Evolutionary conservation across 2,329 filamentous ascomycete genomes (phyloP).

Genomic region (Fusarium circinatum): DNA sequence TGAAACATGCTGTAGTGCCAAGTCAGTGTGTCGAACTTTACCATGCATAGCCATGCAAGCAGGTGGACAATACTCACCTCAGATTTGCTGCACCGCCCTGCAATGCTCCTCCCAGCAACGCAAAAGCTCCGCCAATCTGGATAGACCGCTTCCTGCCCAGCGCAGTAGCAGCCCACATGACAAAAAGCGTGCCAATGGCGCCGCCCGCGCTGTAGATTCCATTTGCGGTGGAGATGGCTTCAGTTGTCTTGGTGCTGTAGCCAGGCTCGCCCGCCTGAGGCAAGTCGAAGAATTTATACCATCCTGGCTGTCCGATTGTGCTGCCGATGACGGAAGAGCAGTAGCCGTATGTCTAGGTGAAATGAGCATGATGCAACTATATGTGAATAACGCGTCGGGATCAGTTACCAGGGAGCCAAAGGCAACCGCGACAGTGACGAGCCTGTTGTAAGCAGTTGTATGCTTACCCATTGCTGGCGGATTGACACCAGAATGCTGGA

Average conservation of each 20-base stretch:
- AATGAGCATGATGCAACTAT: not conserved
- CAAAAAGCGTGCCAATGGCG: conserved; percentile 57
- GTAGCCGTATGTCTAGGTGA: conserved; percentile 59
- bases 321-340: conserved; percentile 60
- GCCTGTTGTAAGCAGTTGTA: conserved; percentile 47
- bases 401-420: conserved; percentile 45
- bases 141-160: conserved; percentile 56
- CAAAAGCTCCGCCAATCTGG: conserved; percentile 56
- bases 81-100: conserved; percentile 57
- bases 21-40: fast-evolving
- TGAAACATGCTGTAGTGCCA: conserved; percentile 46
- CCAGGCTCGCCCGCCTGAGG: conserved; percentile 56
- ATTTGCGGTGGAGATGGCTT: conserved; percentile 59
- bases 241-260: conserved; percentile 56
- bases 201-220: conserved; percentile 60
- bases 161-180: conserved; percentile 59
- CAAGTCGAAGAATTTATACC: conserved; percentile 61
- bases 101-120: conserved; percentile 57
- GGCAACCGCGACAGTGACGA: conserved; percentile 48
- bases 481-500: not conserved
- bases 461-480: conserved; percentile 5
- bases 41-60: fast-evolving
- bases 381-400: fast-evolving
- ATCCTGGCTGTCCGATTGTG: conserved; percentile 63
- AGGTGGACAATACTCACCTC: conserved; percentile 41